phyloP scores from a whole-genome alignment of 192 early-diverging fungal species.

The Fimicolochytrium jonesii region DNA sequence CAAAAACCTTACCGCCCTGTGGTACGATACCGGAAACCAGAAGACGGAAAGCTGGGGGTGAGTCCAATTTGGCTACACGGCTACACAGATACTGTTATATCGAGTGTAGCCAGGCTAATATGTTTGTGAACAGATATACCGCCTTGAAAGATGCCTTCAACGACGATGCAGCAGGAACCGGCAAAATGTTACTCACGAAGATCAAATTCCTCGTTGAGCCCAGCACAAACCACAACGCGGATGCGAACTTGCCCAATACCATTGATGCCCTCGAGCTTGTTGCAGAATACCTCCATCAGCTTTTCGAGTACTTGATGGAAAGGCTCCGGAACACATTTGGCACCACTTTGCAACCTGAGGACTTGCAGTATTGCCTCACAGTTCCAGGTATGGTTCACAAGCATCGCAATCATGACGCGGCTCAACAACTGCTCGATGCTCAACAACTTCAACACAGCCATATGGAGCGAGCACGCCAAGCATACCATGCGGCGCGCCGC shows the following conservation, averaged over 20 bases:
- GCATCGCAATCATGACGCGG: not conserved
- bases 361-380: constrained; percentile 4
- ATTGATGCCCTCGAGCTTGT: constrained; percentile 1
- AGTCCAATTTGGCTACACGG: too few species aligned
- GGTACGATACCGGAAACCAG: not conserved
- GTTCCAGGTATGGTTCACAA: constrained; percentile 8
- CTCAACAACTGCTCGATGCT: not conserved
- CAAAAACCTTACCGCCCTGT: not conserved
- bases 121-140: constrained; percentile 1
- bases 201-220: not conserved
- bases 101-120: too few species aligned
- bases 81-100: too few species aligned
- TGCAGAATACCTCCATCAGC: not conserved
- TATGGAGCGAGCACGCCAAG: constrained; percentile 23
- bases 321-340: constrained; percentile 9
- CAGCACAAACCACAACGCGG: not conserved
- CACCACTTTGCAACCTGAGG: constrained; percentile 5
- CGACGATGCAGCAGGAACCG: not conserved
- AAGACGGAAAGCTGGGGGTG: constrained; percentile 7
- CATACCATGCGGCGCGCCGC: constrained; percentile 4
- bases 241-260: not conserved
- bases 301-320: not conserved
- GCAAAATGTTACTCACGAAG: not conserved
- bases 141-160: not conserved
- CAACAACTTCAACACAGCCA: constrained; percentile 1